These are phyloP conservation scores for Penicillium carneum DNA, from an alignment of 2,329 filamentous ascomycete genomes.

Conservation along the genomic window DNA sequence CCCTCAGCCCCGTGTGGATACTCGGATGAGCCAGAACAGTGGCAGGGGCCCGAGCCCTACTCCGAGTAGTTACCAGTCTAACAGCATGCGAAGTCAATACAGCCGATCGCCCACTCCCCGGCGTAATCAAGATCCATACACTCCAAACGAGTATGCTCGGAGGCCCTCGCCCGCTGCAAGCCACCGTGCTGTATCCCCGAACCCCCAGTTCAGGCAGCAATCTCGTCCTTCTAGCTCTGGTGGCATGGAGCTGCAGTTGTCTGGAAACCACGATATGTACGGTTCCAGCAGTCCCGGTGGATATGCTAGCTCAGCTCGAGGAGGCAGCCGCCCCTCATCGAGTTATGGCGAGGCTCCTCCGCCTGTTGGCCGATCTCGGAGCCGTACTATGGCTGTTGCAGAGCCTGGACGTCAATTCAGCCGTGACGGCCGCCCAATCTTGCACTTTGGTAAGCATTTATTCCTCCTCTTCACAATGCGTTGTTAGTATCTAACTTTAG, in stretches of 20 bases:
- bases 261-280: conserved; percentile 62
- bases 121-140: conserved; percentile 50
- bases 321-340: conserved; percentile 56
- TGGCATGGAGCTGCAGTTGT: conserved; percentile 74
- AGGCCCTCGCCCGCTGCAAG: conserved; percentile 49
- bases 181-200: conserved; percentile 59
- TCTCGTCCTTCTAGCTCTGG: conserved; percentile 58
- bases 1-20: conserved; percentile 44
- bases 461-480: neutral
- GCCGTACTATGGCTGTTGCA: conserved; percentile 84
- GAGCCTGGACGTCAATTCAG: conserved; percentile 75
- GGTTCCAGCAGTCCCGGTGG: conserved; percentile 50
- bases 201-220: conserved; percentile 60
- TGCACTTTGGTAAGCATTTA: conserved; percentile 84
- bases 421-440: conserved; percentile 81
- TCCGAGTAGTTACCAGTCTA: conserved; percentile 56
- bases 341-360: conserved; percentile 60
- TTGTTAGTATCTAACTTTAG: conserved; percentile 28
- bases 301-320: conserved; percentile 43
- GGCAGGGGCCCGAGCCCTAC: conserved; percentile 52
- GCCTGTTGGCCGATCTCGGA: conserved; percentile 63
- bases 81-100: conserved; percentile 51
- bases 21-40: conserved; percentile 52
- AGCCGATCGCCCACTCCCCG: conserved; percentile 49
- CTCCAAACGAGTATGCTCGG: conserved; percentile 53